Evolutionary conservation across 1,284 basidiomycete genomes (phyloP), one percentile per base, ranked within the genome.

Genomic region (Ganoderma leucocontextum): DNA sequence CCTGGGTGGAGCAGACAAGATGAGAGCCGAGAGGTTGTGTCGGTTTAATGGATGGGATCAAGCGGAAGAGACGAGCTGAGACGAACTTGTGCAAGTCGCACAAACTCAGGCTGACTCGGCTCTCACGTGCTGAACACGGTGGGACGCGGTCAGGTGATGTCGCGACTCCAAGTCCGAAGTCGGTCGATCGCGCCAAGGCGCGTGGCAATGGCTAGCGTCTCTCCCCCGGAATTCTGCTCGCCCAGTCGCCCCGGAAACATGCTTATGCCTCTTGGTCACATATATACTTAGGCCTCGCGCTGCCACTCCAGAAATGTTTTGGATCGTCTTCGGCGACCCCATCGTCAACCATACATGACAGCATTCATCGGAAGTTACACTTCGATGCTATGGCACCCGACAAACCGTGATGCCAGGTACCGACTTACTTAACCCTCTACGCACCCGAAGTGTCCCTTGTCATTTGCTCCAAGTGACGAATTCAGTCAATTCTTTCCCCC

Each of bases 121-220:
- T 64, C 60, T 55, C 71, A 72, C 71, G 71, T 72, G 71, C 59
- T 29, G 29, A 19, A 55, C 66, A 64, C 66, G 68, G 62, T 60
- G n/a, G 41, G 58, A 65, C 59, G 35, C 58, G 64, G 47, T 63
- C 62, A 55, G 36, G 62, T 63, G 62, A 63, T 41, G 2, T 29
- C 29, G 36, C 52, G 4, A 44, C 5, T 10, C 39, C 19, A 12
- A 1, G 59, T 60, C n/a, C n/a, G n/a, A n/a, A 35, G 17, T 36
- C 5, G 17, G 15, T n/a, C 35, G 8, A 9, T 36, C 35, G 35
- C 35, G 35, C 13, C 29, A n/a, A n/a, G n/a, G 44, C 44, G 13
- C 6, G 9, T 33, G 12, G 47, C 52, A 15, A 29, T 17, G 52
- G 29, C 52, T 25, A 35, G 15, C 52, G 25, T 4, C 29, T 5